Evolutionary conservation across 768 basidiomycete genomes (phyloP).

Genomic region (Boletus rubropictus): DNA sequence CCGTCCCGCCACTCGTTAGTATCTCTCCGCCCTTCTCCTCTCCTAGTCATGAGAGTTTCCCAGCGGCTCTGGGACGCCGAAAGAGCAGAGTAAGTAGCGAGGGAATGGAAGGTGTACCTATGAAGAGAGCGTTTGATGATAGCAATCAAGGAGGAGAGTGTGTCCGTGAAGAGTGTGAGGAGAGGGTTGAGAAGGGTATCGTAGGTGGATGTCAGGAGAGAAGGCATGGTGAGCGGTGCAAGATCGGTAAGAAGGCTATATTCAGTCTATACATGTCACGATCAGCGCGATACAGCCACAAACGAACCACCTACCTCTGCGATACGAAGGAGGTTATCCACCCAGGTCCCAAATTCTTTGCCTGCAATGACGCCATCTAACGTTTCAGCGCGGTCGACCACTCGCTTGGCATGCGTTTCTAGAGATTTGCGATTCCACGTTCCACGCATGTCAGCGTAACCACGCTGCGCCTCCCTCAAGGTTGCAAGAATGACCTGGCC

Average conservation of each 20-base stretch:
- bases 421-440: slow-evolving; percentile 71
- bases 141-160: slow-evolving; percentile 53
- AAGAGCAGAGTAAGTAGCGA: slow-evolving; percentile 61
- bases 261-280: slow-evolving; percentile 46
- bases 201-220: slow-evolving; percentile 53
- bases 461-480: slow-evolving; percentile 70
- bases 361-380: slow-evolving; percentile 62
- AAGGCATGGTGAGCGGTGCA: slow-evolving; percentile 49
- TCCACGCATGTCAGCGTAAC: slow-evolving; percentile 84
- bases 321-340: slow-evolving; percentile 55
- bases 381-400: slow-evolving; percentile 66
- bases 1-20: slow-evolving; percentile 71
- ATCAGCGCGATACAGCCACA: neutral
- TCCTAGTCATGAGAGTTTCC: slow-evolving; percentile 57
- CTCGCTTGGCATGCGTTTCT: slow-evolving; percentile 62
- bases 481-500: slow-evolving; percentile 57
- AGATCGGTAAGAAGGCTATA: slow-evolving; percentile 60
- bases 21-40: slow-evolving; percentile 41
- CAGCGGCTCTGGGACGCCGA: slow-evolving; percentile 53
- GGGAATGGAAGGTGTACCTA: slow-evolving; percentile 74
- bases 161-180: slow-evolving; percentile 57
- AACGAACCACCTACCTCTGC: slow-evolving; percentile 47
- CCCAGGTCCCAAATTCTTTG: slow-evolving; percentile 68
- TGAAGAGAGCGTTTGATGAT: slow-evolving; percentile 74
- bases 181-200: slow-evolving; percentile 59